Percentiles rank a stretch among this genome's conserved stretches.
phyloP scores from a whole-genome alignment of 2,329 filamentous ascomycete species.

The Mycogone perniciosa region DNA sequence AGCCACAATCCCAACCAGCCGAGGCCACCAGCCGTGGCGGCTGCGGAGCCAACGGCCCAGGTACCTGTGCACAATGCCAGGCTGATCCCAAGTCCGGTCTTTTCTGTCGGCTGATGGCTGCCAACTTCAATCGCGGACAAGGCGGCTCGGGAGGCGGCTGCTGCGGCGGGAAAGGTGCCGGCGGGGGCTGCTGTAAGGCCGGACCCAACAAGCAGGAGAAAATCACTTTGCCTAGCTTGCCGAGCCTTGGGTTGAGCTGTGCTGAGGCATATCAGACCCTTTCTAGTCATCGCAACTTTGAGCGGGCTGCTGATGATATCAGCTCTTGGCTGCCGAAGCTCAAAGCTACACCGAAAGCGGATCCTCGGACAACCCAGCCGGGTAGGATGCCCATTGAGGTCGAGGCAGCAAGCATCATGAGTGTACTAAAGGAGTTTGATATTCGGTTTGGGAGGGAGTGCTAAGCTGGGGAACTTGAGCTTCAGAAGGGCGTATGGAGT shows the following conservation, averaged over 20 bases:
- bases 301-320: slow-evolving; percentile 65
- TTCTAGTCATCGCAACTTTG: slow-evolving; percentile 69
- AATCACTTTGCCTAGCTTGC: slow-evolving; percentile 30
- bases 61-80: slow-evolving; percentile 72
- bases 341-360: slow-evolving; percentile 46
- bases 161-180: slow-evolving; percentile 55
- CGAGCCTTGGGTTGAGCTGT: slow-evolving; percentile 58
- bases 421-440: slow-evolving; percentile 76
- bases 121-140: slow-evolving; percentile 46
- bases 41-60: slow-evolving; percentile 64
- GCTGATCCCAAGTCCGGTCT: slow-evolving; percentile 72
- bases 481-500: slow-evolving; percentile 7
- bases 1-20: slow-evolving; percentile 19
- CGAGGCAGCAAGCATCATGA: slow-evolving; percentile 79
- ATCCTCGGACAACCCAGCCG: slow-evolving; percentile 25
- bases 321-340: slow-evolving; percentile 71
- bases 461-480: slow-evolving; percentile 16
- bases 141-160: slow-evolving; percentile 40
- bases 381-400: slow-evolving; percentile 63
- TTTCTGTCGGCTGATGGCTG: slow-evolving; percentile 76
- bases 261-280: slow-evolving; percentile 75
- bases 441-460: slow-evolving; percentile 56
- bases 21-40: slow-evolving; percentile 26
- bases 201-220: slow-evolving; percentile 25
- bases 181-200: slow-evolving; percentile 59